These are phyloP conservation scores for Trichoderma asperellum DNA, from an alignment of 2,329 filamentous ascomycete genomes.

Conservation along the genomic window DNA sequence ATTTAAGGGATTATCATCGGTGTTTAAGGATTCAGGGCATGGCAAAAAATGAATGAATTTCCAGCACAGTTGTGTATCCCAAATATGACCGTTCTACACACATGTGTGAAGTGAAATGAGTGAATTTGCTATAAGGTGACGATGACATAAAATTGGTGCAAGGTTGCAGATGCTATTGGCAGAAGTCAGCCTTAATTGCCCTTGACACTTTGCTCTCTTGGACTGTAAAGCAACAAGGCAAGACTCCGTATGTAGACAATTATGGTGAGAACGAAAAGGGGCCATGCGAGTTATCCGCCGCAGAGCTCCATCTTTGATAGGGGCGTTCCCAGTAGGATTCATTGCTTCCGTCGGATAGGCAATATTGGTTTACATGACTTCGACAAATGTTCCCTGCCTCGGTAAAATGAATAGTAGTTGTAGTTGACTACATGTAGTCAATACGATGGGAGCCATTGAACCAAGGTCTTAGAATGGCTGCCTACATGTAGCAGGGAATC, in stretches of 20 bases:
- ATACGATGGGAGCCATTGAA: neutral
- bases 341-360: neutral
- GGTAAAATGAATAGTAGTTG: slow-evolving; percentile 8
- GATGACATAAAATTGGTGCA: neutral
- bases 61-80: slow-evolving; percentile 39
- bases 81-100: slow-evolving; percentile 10
- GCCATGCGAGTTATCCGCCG: neutral
- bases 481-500: neutral
- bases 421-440: neutral
- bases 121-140: slow-evolving; percentile 9
- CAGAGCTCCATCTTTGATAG: neutral
- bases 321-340: neutral
- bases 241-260: neutral
- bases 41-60: slow-evolving; percentile 49
- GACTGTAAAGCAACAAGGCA: neutral
- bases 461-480: neutral
- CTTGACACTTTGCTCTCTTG: neutral
- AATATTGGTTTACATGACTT: neutral
- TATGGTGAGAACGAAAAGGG: neutral
- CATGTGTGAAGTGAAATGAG: slow-evolving; percentile 21
- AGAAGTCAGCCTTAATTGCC: neutral
- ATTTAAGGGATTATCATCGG: slow-evolving; percentile 44
- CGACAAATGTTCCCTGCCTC: neutral
- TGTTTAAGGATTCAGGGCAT: slow-evolving; percentile 49
- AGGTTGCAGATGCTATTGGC: neutral